Conservation (phyloP, 2,329 filamentous ascomycete genomes). For the Metarhizium robertsii region DNA sequence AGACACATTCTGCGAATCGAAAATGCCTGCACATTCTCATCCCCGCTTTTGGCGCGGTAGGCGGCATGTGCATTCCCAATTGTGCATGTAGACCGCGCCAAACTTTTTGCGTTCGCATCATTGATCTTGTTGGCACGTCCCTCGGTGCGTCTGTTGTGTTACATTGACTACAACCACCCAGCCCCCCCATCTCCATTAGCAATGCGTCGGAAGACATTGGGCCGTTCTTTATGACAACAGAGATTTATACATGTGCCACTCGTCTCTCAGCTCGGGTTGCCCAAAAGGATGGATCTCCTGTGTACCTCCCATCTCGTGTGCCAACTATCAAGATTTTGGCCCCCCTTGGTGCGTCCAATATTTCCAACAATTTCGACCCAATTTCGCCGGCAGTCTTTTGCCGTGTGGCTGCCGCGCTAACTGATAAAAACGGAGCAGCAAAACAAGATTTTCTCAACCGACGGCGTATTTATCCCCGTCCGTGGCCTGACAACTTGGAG, state of each 20-base stretch:
- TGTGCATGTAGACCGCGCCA: neutral
- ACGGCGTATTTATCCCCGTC: neutral
- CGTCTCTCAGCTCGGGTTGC: too few species aligned
- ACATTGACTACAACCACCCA: too few species aligned
- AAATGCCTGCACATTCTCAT: neutral
- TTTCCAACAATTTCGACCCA: neutral
- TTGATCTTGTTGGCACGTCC: too few species aligned
- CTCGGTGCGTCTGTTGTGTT: too few species aligned
- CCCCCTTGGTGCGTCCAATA: neutral
- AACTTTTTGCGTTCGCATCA: too few species aligned
- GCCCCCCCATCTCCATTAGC: too few species aligned
- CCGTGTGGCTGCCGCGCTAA: slow-evolving; percentile 3
- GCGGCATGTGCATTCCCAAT: neutral
- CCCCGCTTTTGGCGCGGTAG: neutral
- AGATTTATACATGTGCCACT: too few species aligned
- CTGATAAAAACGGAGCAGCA: neutral
- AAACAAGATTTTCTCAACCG: neutral
- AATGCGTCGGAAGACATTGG: too few species aligned
- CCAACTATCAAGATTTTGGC: neutral
- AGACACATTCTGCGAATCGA: too few species aligned
- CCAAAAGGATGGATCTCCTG: too few species aligned
- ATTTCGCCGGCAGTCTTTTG: neutral
- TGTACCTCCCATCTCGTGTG: neutral
- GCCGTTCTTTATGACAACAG: too few species aligned
- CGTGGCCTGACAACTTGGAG: neutral